These are phyloP conservation scores for Micractinium conductrix DNA, from an alignment of 139 green algal species.

Conservation along the genomic window DNA sequence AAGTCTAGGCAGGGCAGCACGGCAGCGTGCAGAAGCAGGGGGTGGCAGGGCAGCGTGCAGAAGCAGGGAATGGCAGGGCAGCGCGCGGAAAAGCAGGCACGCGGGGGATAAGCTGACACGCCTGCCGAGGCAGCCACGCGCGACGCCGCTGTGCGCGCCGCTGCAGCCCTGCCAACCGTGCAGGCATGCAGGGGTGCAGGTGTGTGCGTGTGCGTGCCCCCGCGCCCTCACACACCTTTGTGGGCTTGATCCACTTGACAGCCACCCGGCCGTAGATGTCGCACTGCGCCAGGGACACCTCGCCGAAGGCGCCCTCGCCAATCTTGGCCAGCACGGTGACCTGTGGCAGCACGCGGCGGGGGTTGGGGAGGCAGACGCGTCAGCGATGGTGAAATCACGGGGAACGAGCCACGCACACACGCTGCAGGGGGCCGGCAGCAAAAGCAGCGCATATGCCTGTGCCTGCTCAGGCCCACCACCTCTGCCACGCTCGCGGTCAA, in stretches of 20 bases:
- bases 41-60: not conserved
- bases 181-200: too few species aligned
- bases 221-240: slow-evolving; percentile 34
- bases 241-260: slow-evolving; percentile 86
- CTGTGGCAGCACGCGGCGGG: slow-evolving; percentile 38
- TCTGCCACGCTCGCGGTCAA: too few species aligned
- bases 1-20: not conserved
- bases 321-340: slow-evolving; percentile 73
- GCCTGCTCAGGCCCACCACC: too few species aligned
- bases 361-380: not conserved
- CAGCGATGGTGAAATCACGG: not conserved
- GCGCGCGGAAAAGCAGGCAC: too few species aligned
- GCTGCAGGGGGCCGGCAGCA: too few species aligned
- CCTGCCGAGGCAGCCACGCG: too few species aligned
- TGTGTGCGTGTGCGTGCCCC: too few species aligned
- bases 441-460: too few species aligned
- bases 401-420: not conserved
- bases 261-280: slow-evolving; percentile 77
- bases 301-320: slow-evolving; percentile 82
- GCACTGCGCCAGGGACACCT: slow-evolving; percentile 76
- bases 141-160: too few species aligned
- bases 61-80: not conserved
- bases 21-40: not conserved
- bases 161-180: not conserved
- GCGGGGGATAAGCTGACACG: too few species aligned